phyloP scores from a whole-genome alignment of 176 grass and related monocot species.

The Eragrostis curvula region DNA sequence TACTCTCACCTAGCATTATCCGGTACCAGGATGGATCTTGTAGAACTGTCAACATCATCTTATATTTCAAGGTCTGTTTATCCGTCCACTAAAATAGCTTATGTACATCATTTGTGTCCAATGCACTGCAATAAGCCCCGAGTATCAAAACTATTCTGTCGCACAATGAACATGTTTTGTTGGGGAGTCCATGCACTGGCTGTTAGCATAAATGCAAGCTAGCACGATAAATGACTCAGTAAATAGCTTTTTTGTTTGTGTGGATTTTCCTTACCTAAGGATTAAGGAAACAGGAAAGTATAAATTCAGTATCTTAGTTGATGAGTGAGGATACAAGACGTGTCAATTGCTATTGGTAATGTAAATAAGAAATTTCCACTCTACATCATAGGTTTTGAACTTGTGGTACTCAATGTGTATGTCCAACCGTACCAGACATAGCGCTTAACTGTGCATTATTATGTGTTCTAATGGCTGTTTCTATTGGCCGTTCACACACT shows the following conservation, averaged over 20 bases:
- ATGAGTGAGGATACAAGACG: not conserved
- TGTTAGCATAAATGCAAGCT: slow-evolving; percentile 30
- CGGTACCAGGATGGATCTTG: not conserved
- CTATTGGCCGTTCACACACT: not conserved
- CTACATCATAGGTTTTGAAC: no score
- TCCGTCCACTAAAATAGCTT: slow-evolving; percentile 1
- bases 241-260: not conserved
- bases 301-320: not conserved
- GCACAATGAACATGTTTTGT: not conserved
- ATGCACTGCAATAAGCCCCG: slow-evolving; percentile 6
- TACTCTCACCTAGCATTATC: slow-evolving; percentile 1
- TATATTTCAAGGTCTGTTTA: not conserved
- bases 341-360: not conserved
- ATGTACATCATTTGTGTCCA: not conserved
- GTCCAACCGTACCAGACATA: not conserved
- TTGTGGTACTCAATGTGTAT: not conserved
- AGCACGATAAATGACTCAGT: not conserved
- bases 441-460: not conserved
- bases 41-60: not conserved
- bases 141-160: not conserved
- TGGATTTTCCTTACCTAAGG: not conserved
- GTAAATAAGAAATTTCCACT: not conserved
- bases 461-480: not conserved
- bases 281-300: not conserved
- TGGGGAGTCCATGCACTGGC: not conserved